These are phyloP conservation scores for Tulasnella sp. DNA, from an alignment of 768 basidiomycete genomes.

Conservation along the genomic window DNA sequence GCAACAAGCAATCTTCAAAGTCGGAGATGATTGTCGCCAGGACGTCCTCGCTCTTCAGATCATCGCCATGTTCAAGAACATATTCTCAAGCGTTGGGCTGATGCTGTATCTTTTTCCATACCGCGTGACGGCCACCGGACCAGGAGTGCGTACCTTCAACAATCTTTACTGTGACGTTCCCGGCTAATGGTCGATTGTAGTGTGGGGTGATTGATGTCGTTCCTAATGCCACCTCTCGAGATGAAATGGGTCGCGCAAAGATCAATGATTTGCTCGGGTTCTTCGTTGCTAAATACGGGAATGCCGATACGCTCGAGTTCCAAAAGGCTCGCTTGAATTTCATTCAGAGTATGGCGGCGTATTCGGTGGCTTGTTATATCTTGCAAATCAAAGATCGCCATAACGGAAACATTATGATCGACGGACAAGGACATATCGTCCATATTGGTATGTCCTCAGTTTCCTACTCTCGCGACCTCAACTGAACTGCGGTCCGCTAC, in stretches of 20 bases:
- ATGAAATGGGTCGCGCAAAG: constrained; percentile 98
- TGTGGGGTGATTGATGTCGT: constrained; percentile 98
- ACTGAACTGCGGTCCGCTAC: constrained; percentile 12
- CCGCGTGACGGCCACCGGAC: constrained; percentile 90
- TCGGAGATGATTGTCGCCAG: constrained; percentile 97
- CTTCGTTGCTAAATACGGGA: constrained; percentile 87
- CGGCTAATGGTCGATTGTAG: constrained; percentile 34
- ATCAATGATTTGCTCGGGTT: constrained; percentile 93
- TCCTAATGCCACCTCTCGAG: constrained; percentile 91
- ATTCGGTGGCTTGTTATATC: constrained; percentile 96
- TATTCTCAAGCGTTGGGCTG: constrained; percentile 79
- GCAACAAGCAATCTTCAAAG: constrained; percentile 99
- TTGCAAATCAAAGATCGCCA: constrained; percentile 97
- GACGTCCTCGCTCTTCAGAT: constrained; percentile 95
- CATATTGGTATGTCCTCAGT: constrained; percentile 53
- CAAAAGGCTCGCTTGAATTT: constrained; percentile 90
- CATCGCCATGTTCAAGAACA: constrained; percentile 99
- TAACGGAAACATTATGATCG: constrained; percentile 99
- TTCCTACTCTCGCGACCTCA: constrained; percentile 5
- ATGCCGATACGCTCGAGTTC: constrained; percentile 77
- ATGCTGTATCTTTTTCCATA: constrained; percentile 91
- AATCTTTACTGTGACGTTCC: not conserved
- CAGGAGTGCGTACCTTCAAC: constrained; percentile 53
- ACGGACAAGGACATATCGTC: constrained; percentile 91
- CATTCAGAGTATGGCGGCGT: constrained; percentile 98